A percentile compares a stretch with the other conserved stretches of the same genome.
Conservation (phyloP, 768 basidiomycete genomes). For the Leccinum uliginosum region DNA sequence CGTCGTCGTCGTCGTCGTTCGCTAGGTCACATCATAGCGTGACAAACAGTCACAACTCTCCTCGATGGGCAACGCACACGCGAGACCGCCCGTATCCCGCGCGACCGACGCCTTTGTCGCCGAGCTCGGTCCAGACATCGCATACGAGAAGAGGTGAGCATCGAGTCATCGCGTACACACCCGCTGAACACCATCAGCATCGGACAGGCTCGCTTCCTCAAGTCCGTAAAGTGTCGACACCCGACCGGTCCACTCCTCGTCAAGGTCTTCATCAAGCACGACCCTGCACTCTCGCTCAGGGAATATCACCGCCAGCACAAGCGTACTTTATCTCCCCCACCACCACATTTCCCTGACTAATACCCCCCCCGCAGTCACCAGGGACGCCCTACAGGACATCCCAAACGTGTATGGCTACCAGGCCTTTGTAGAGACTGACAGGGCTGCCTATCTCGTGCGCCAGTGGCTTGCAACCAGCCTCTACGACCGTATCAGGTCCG, state of each 20-base stretch:
- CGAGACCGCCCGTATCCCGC: conserved; percentile 50
- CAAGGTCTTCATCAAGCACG: conserved; percentile 95
- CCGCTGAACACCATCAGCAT: conserved; percentile 13
- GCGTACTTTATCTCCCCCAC: conserved; percentile 41
- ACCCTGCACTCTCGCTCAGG: conserved; percentile 74
- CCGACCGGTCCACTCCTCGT: conserved; percentile 79
- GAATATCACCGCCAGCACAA: conserved; percentile 76
- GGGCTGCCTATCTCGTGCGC: conserved; percentile 90
- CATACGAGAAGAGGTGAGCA: conserved; percentile 86
- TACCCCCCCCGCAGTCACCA: conserved; percentile 63
- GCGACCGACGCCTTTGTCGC: conserved; percentile 83
- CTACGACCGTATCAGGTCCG: conserved; percentile 95
- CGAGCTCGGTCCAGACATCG: conserved; percentile 81
- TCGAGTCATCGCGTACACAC: no score
- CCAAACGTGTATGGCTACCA: conserved; percentile 89
- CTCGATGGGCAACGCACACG: conserved; percentile 75
- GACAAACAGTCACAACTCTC: conserved; percentile 26
- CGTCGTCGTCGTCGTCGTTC: neutral
- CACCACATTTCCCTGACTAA: neutral
- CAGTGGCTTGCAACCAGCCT: conserved; percentile 94
- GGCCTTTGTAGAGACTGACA: conserved; percentile 88
- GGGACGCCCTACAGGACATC: conserved; percentile 79
- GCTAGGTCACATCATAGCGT: conserved; percentile 20
- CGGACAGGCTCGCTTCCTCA: conserved; percentile 40
- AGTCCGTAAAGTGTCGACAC: conserved; percentile 87